These are phyloP conservation scores for Saccharomyces hybrid DNA, from an alignment of 1,139 yeast genomes.

Conservation along the genomic window DNA sequence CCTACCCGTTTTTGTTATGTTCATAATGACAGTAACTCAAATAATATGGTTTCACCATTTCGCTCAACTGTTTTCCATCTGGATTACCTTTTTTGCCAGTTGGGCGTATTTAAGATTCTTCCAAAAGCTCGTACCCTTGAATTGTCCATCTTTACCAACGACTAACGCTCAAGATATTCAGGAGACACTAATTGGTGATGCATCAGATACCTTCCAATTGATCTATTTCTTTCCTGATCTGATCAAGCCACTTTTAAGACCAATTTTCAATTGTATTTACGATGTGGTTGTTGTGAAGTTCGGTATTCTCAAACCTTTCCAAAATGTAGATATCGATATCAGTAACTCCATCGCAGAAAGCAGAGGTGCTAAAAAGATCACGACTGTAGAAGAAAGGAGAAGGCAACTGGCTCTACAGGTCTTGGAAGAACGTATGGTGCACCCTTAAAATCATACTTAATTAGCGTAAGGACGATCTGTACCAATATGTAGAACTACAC, in stretches of 20 bases:
- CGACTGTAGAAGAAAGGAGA: conserved; percentile 59
- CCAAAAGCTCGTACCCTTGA: conserved; percentile 34
- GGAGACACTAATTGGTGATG: conserved; percentile 52
- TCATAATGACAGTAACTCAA: conserved; percentile 35
- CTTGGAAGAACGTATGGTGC: conserved; percentile 58
- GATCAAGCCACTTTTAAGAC: conserved; percentile 46
- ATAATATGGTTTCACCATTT: conserved; percentile 30
- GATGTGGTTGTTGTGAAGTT: conserved; percentile 44
- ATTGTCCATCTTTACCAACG: conserved; percentile 24
- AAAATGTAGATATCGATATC: conserved; percentile 62
- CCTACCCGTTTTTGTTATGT: conserved; percentile 55
- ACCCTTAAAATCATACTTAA: not conserved
- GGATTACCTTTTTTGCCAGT: conserved; percentile 59
- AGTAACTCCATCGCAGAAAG: conserved; percentile 60
- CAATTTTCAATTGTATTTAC: conserved; percentile 49
- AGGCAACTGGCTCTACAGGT: conserved; percentile 80
- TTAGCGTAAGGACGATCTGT: no score
- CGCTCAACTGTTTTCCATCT: conserved; percentile 62
- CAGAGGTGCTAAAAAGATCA: conserved; percentile 37
- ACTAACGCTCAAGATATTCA: conserved; percentile 14
- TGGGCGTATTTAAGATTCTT: conserved; percentile 73
- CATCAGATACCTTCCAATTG: conserved; percentile 80
- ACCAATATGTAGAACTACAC: not conserved
- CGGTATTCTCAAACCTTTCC: conserved; percentile 57
- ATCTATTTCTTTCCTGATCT: conserved; percentile 72